Conservation (phyloP, 129 eudicot genomes). For the Lactuca saligna region DNA sequence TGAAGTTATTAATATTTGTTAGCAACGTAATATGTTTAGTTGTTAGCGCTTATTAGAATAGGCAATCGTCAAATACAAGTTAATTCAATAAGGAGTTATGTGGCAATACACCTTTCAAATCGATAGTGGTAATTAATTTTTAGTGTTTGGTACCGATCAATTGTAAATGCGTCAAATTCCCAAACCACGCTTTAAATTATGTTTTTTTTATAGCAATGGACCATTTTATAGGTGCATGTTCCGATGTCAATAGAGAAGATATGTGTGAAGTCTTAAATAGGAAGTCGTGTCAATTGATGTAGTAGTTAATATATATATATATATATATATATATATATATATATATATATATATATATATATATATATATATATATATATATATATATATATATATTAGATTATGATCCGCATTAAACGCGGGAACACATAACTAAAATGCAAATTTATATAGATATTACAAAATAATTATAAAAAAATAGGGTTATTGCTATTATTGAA, state of each 20-base stretch:
- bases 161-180: neutral
- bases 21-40: neutral
- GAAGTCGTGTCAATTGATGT: neutral
- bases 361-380: too few relatives aligned
- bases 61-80: neutral
- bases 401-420: too few relatives aligned
- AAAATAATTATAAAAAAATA: too few relatives aligned
- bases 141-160: neutral
- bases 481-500: too few relatives aligned
- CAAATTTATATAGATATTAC: too few relatives aligned
- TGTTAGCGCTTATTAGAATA: neutral
- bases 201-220: neutral
- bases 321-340: too few relatives aligned
- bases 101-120: neutral
- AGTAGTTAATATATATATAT: too few relatives aligned
- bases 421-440: too few relatives aligned
- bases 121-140: too few relatives aligned
- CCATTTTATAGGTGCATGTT: neutral
- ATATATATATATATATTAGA: too few relatives aligned
- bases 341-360: too few relatives aligned
- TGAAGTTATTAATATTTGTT: too few relatives aligned
- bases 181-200: neutral
- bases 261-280: neutral
- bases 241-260: neutral
- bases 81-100: neutral